phyloP scores from a whole-genome alignment of 257 asterid genomes.

The Scutellaria minor region DNA sequence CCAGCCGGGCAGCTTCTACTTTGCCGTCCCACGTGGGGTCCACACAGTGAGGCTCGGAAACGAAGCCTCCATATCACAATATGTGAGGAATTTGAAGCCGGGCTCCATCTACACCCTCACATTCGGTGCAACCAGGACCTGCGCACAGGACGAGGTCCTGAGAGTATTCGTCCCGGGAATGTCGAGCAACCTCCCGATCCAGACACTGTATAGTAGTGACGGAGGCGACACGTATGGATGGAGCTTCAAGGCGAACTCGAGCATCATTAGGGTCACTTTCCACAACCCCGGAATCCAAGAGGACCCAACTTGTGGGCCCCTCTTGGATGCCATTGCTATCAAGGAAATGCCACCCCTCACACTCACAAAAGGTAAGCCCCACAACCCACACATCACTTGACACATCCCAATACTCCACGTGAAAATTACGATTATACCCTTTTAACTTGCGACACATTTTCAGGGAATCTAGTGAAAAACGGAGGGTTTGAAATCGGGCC shows the following conservation, averaged over 20 bases:
- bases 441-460: not conserved
- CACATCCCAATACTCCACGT: not conserved
- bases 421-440: not conserved
- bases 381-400: no score
- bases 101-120: constrained; percentile 53
- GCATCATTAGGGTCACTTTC: constrained; percentile 62
- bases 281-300: constrained; percentile 79
- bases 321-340: constrained; percentile 76
- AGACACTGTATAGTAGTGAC: constrained; percentile 66
- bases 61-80: constrained; percentile 68
- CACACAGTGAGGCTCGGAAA: constrained; percentile 80
- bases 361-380: constrained; percentile 48
- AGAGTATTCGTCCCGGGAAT: constrained; percentile 57
- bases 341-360: constrained; percentile 56
- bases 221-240: constrained; percentile 90
- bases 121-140: constrained; percentile 77
- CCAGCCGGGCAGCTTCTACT: constrained; percentile 75
- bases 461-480: constrained; percentile 72
- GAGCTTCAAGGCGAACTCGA: constrained; percentile 64
- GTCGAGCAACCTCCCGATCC: constrained; percentile 67
- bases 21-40: constrained; percentile 66
- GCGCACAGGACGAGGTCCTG: constrained; percentile 77
- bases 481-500: constrained; percentile 84
- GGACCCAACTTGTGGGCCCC: constrained; percentile 82
- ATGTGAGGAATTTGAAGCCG: constrained; percentile 46